A percentile compares a stretch with the other conserved stretches of the same genome.
Conservation (phyloP, 108 stramenopile species). For the Licmophora abbreviata region DNA sequence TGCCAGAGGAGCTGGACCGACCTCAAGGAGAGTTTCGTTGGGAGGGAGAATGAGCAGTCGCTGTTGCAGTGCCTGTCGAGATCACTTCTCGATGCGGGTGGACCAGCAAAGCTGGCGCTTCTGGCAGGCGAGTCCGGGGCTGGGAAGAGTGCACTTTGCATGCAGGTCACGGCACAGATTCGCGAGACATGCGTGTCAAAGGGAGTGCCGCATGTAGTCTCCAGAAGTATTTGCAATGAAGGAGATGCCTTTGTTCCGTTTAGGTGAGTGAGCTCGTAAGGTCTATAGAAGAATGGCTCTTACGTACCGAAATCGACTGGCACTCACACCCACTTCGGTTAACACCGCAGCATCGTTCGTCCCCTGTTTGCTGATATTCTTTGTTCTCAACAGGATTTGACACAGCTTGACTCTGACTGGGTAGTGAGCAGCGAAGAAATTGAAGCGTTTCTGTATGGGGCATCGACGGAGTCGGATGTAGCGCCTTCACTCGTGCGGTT, state of each 20-base stretch:
- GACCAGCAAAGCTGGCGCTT: slow-evolving; percentile 2
- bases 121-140: slow-evolving; percentile 7
- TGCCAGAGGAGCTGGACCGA: slow-evolving; percentile 32
- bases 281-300: no score
- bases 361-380: slow-evolving; percentile 5
- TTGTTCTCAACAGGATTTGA: neutral
- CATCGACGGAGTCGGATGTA: neutral
- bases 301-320: no score
- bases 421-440: neutral
- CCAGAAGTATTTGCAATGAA: slow-evolving; percentile 2
- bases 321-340: no score
- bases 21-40: slow-evolving; percentile 39
- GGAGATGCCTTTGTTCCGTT: slow-evolving; percentile 14
- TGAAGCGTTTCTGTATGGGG: neutral
- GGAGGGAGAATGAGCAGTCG: slow-evolving; percentile 42
- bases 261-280: no score
- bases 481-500: neutral
- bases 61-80: slow-evolving; percentile 32
- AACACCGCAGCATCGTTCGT: slow-evolving; percentile 7
- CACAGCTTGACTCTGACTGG: neutral
- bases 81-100: slow-evolving; percentile 7
- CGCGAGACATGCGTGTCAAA: slow-evolving; percentile 12
- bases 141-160: slow-evolving; percentile 10
- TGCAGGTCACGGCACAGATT: slow-evolving; percentile 24
- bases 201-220: neutral